Evolutionary conservation across 106 monocot species (phyloP), one percentile per base, ranked within the genome.

Genomic region (Triglochin maritima): DNA sequence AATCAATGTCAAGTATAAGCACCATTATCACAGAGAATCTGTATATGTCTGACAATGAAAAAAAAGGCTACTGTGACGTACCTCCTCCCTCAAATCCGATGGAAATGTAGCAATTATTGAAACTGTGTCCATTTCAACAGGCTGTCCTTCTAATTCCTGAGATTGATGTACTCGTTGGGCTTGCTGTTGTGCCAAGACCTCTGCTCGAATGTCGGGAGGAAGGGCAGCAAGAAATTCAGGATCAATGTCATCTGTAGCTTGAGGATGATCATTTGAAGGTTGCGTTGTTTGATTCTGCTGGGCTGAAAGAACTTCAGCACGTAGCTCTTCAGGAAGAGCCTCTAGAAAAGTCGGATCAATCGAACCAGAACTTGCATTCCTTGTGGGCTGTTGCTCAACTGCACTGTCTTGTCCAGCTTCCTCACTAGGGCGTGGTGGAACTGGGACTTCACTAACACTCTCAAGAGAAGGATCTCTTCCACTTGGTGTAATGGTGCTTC

Each of bases 151-250:
- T 61, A 99, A 71, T 63, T 99, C 92, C 53, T 92, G 98, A 41
- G 92, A 82, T 45, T 89, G 88, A 53, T 81, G 86, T 57, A 76
- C 67, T 72, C 92, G 75, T 71, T 99, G 98, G 46, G 92, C 92
- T 64, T 86, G 85, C 64, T 99, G 98, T 59, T 99, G 92, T 29
- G 89, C 92, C 56, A 99, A 60, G 16, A 99, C 92, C 71, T 99
- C 98, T 58, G 92, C 86, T 12, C 92, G 82, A 54, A 99, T 99
- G 83, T 99, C 98, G 67, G 92, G 86, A 4, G 98, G 98, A 72
- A 99, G 89, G 49, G 98, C 98, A 81, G 98, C 98, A 71, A 99
- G 91, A 78, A 99, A 99, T 80, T 99, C 98, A 57, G 98, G 98
- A 81, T 99, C 98, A 57, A 99, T 99, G 16, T 99, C 98, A 14